A percentile compares a stretch with the other conserved stretches of the same genome.
These are phyloP conservation scores for Exophiala lecanii-corni DNA, from an alignment of 2,329 filamentous ascomycete species.

Conservation along the genomic window DNA sequence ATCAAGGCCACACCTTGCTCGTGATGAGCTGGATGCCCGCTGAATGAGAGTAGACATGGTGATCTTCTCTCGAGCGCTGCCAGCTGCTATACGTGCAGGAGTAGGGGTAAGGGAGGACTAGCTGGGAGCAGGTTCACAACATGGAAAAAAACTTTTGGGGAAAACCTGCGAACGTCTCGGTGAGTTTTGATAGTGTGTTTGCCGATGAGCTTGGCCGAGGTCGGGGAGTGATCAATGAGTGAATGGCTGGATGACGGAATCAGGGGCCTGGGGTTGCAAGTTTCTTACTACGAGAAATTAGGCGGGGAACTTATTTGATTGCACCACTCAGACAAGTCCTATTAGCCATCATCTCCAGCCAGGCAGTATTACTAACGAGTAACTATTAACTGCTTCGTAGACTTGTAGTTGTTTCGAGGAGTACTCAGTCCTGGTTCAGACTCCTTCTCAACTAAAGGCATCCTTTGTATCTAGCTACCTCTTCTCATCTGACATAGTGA, in stretches of 20 bases:
- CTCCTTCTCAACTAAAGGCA: no score
- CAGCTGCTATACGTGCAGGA: background rate
- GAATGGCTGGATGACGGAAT: no score
- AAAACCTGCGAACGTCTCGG: background rate
- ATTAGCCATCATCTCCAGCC: background rate
- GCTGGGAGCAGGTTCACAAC: no score
- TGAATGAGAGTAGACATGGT: slow-evolving; percentile 19
- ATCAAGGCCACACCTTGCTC: slow-evolving; percentile 21
- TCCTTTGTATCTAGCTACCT: no score
- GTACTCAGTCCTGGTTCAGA: no score
- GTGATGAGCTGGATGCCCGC: slow-evolving; percentile 14
- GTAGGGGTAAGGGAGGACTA: background rate
- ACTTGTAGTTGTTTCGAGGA: no score
- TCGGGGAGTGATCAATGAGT: background rate
- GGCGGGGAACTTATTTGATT: no score
- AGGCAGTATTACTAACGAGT: no score
- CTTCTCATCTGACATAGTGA: no score
- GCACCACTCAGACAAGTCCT: background rate
- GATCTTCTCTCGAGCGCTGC: background rate
- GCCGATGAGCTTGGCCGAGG: background rate
- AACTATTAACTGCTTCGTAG: no score
- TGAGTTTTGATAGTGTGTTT: background rate
- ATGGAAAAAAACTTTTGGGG: no score
- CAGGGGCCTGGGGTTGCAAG: background rate
- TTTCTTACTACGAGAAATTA: background rate